These are phyloP conservation scores for Claviceps maximensis DNA, from an alignment of 2,329 filamentous ascomycete genomes.

Conservation along the genomic window DNA sequence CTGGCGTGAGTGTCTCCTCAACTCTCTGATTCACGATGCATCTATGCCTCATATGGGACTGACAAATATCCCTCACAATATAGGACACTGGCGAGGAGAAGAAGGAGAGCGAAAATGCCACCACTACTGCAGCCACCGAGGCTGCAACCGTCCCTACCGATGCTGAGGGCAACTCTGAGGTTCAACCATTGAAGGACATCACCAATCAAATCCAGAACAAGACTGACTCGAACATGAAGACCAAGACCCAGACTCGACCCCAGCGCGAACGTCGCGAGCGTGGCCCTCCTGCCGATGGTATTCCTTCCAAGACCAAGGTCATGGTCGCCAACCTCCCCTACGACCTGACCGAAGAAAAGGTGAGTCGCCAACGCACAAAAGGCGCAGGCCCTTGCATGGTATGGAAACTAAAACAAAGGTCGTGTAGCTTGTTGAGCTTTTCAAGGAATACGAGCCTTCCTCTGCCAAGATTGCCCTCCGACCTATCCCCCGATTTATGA, in stretches of 20 bases:
- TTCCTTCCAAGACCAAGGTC: constrained; percentile 98
- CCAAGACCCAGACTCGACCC: constrained; percentile 39
- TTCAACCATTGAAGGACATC: constrained; percentile 46
- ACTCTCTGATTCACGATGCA: too few relatives aligned
- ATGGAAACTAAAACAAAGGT: background rate
- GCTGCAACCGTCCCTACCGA: constrained; percentile 32
- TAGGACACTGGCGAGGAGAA: constrained; percentile 28
- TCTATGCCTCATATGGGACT: constrained; percentile 25
- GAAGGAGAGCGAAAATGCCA: constrained; percentile 29
- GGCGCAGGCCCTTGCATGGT: background rate
- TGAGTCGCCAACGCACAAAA: constrained; percentile 26
- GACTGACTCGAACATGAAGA: constrained; percentile 48
- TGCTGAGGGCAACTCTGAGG: constrained; percentile 36
- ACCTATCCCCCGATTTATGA: constrained; percentile 98
- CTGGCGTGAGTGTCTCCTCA: constrained; percentile 14
- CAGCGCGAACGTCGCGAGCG: constrained; percentile 61
- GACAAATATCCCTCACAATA: background rate
- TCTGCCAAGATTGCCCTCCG: constrained; percentile 98
- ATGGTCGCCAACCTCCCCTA: constrained; percentile 99
- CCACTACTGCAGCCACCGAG: constrained; percentile 29
- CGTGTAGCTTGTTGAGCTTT: constrained; percentile 89
- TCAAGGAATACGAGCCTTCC: constrained; percentile 78
- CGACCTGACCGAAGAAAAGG: constrained; percentile 94
- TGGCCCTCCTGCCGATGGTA: constrained; percentile 90
- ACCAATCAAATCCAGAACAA: constrained; percentile 41